A percentile compares a stretch with the other conserved stretches of the same genome.
Conservation (phyloP, 257 asterid species). For the Solanum paucissectum region DNA sequence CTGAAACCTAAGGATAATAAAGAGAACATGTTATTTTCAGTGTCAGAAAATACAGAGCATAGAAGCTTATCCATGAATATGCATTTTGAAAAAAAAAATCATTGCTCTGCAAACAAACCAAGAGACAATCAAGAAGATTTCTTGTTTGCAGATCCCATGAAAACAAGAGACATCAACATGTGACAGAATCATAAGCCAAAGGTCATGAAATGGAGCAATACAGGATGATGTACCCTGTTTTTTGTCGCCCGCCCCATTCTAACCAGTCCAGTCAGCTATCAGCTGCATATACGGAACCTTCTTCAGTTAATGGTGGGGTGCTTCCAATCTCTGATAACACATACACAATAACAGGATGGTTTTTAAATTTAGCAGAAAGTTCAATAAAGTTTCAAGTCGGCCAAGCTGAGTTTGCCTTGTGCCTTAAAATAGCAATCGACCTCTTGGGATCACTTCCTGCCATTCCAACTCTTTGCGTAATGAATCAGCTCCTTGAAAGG, state of each 20-base stretch:
- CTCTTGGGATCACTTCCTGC: not conserved
- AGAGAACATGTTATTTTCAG: not conserved
- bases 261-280: not conserved
- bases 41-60: not conserved
- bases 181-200: constrained; percentile 2
- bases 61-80: not conserved
- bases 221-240: not conserved
- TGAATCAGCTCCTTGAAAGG: not conserved
- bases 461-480: not conserved
- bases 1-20: not conserved
- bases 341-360: not conserved
- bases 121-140: not conserved
- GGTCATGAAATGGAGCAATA: not conserved
- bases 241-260: not conserved
- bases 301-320: not conserved
- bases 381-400: not conserved
- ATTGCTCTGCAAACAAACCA: not conserved
- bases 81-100: not conserved
- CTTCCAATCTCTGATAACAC: not conserved
- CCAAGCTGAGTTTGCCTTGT: not conserved
- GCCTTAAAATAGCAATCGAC: not conserved
- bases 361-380: not conserved
- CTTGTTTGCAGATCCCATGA: not conserved
- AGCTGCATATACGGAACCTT: not conserved
- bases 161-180: constrained; percentile 24